Evolutionary conservation across 1,139 yeast species (phyloP).

Genomic region (Geotrichum aggregatum): DNA sequence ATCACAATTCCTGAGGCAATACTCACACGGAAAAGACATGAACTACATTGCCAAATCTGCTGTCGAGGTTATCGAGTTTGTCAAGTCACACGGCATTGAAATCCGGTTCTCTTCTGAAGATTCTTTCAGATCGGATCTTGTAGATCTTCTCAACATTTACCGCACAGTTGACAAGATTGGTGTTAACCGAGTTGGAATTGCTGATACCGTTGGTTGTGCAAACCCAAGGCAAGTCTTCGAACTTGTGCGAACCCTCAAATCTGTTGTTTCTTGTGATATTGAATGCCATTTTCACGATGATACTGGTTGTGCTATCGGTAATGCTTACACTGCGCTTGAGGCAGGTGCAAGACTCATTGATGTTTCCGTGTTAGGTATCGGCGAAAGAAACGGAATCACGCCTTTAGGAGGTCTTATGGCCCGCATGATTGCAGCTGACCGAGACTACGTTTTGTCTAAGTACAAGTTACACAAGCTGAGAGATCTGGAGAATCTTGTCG

Average conservation of each 20-base stretch:
- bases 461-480: conserved; percentile 94
- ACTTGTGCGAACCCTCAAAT: conserved; percentile 85
- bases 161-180: conserved; percentile 97
- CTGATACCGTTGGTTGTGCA: conserved; percentile 98
- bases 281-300: conserved; percentile 99
- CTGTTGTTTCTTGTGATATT: conserved; percentile 93
- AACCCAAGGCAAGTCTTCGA: conserved; percentile 98
- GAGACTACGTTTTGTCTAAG: conserved; percentile 91
- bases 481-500: conserved; percentile 92
- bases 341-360: conserved; percentile 96
- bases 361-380: conserved; percentile 93
- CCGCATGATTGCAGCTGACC: conserved; percentile 97
- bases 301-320: conserved; percentile 98
- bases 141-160: conserved; percentile 89
- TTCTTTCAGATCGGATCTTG: conserved; percentile 94
- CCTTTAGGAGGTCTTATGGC: conserved; percentile 98
- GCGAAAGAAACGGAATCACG: conserved; percentile 98
- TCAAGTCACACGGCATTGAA: conserved; percentile 94
- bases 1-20: conserved; percentile 89
- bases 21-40: conserved; percentile 98
- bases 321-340: conserved; percentile 95
- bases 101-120: conserved; percentile 96
- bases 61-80: conserved; percentile 93
- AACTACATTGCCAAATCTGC: conserved; percentile 95
- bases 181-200: conserved; percentile 97